Evolutionary conservation across 1,284 basidiomycete species (phyloP), one percentile per base, ranked within the genome.

Genomic region (Moesziomyces globuligerus): DNA sequence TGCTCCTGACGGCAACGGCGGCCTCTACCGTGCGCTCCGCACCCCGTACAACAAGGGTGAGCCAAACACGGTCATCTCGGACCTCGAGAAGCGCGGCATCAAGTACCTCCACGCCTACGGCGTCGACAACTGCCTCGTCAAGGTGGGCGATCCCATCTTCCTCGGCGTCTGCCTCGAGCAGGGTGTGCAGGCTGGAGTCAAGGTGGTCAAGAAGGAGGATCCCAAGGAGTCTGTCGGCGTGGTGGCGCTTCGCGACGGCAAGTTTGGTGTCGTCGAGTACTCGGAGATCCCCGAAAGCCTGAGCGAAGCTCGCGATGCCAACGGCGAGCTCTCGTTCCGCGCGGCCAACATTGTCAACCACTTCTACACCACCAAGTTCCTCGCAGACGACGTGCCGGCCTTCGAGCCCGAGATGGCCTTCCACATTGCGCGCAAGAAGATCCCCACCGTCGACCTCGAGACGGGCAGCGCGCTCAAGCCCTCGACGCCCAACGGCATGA

Each of bases 361-460:
- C 85, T 97, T 98, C 84, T 99, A 97, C 86, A 95, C 94, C 41
- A 90, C 90, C 41, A 84, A 86, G 20, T 98, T 93, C 86, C 87
- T 99, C 59, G 87, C 91, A 62, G 83, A 85, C 29, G 90, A 95
- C 61, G 89, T 91, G 74, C 85, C 87, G 2, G 50, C 65, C 1
- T 94, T 97, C 83, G 95, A 98, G 84, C 86, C 88, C 41, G 86
- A 92, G 72, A 91, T 98, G 84, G 90, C 94, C 23, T 97, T 92
- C 88, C 96, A 99, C 86, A 93, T 99, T 81, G 96, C 96, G 29
- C 89, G 91, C 78, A 98, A 99, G 85, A 98, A 98, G 87, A 98
- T 98, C 76, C 87, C 93, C 17, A 88, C 90, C 73, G 85, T 95
- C 69, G 79, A 78, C 38, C 72, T 78, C 7, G 23, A 47, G 9